A percentile compares a stretch with the other conserved stretches of the same genome.
Conservation (phyloP, 1,139 yeast species). For the Candida sp. region DNA sequence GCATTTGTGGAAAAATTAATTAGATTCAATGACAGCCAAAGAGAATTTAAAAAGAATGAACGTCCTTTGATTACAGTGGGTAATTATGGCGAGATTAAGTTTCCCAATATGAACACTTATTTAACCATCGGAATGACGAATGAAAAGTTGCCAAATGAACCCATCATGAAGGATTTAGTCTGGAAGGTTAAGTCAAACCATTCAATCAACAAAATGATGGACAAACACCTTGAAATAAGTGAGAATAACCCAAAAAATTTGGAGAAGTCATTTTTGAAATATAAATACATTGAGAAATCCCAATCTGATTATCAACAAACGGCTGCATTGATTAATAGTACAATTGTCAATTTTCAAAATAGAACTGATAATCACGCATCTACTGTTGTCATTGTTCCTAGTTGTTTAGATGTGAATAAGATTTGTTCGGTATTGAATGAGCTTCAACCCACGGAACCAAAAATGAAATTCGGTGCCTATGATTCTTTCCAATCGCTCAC, state of each 20-base stretch:
- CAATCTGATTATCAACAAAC: not conserved
- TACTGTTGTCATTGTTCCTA: constrained; percentile 10
- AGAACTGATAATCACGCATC: constrained; percentile 9
- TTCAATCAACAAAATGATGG: constrained; percentile 2
- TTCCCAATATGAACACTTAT: not conserved
- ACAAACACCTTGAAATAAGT: constrained; percentile 2
- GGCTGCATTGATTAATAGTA: constrained; percentile 5
- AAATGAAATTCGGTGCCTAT: not conserved
- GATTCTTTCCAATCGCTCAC: constrained; percentile 1
- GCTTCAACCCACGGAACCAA: not conserved
- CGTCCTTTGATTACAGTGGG: constrained; percentile 1
- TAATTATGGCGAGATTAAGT: not conserved
- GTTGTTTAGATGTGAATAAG: constrained; percentile 1
- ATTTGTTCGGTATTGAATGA: not conserved
- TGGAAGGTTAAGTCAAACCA: not conserved
- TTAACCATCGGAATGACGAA: constrained; percentile 1
- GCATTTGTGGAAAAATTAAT: constrained; percentile 17
- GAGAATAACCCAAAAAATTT: not conserved
- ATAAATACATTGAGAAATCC: not conserved
- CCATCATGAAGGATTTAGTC: not conserved
- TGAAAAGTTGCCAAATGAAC: not conserved
- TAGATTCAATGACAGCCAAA: constrained; percentile 12
- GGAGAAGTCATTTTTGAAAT: constrained; percentile 2
- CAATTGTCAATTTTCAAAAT: constrained; percentile 12
- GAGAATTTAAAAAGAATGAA: constrained; percentile 1